A percentile compares a stretch with the other conserved stretches of the same genome.
Evolutionary conservation across 345 rosid species (phyloP).

Genomic region (Citrus sinensis): DNA sequence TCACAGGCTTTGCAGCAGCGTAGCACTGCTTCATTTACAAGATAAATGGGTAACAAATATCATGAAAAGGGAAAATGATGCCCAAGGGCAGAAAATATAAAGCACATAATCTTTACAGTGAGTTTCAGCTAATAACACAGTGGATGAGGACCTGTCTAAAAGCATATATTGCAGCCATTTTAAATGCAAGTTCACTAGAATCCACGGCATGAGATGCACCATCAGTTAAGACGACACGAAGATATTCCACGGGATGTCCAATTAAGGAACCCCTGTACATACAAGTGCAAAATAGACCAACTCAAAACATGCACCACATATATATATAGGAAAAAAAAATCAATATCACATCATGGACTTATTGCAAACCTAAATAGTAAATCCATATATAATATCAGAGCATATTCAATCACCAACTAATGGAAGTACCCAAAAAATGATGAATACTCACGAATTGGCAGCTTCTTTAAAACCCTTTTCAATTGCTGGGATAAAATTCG

Average conservation of each 20-base stretch:
- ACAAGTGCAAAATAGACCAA: constrained; percentile 10
- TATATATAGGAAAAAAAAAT: background rate
- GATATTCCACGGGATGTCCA: constrained; percentile 94
- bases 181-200: constrained; percentile 98
- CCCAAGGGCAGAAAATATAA: background rate
- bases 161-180: constrained; percentile 95
- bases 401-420: background rate
- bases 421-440: background rate
- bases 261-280: constrained; percentile 81
- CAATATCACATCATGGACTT: background rate
- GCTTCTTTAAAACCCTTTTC: constrained; percentile 99
- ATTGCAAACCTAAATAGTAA: background rate
- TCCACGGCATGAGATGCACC: constrained; percentile 96
- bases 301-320: background rate
- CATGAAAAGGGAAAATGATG: background rate
- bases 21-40: constrained; percentile 54
- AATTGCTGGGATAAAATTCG: constrained; percentile 89
- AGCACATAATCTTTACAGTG: background rate
- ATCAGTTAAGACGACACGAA: constrained; percentile 79
- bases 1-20: constrained; percentile 80
- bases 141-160: constrained; percentile 64
- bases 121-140: background rate
- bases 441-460: constrained; percentile 79
- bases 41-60: background rate
- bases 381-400: background rate